These are phyloP conservation scores for Pyrenophora seminiperda DNA, from an alignment of 2,329 filamentous ascomycete genomes.

Conservation along the genomic window DNA sequence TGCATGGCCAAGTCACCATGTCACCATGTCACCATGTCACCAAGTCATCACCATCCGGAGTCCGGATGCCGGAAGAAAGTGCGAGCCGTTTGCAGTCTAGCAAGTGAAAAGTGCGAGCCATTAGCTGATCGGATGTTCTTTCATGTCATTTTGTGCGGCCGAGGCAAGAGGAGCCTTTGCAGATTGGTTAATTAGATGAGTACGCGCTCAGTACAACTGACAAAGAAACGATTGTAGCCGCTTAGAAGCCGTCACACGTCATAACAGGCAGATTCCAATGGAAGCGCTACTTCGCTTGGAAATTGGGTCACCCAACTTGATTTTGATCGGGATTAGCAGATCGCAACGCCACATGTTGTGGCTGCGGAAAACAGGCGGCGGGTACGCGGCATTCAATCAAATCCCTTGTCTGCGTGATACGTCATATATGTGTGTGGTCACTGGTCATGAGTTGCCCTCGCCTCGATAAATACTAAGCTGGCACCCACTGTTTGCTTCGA, in stretches of 20 bases:
- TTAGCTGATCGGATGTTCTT: too few species aligned
- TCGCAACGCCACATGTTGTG: conserved; percentile 16
- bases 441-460: conserved; percentile 28
- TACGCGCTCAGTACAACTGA: too few species aligned
- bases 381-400: conserved; percentile 15
- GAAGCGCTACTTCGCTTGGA: conserved; percentile 1
- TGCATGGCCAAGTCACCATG: too few species aligned
- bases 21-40: too few species aligned
- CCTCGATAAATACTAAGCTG: conserved; percentile 34
- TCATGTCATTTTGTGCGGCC: too few species aligned
- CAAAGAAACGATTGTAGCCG: too few species aligned
- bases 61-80: neutral
- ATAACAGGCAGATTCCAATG: neutral
- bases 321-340: conserved; percentile 9
- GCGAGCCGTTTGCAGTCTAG: too few species aligned
- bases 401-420: conserved; percentile 15
- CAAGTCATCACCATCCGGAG: too few species aligned
- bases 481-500: conserved; percentile 16
- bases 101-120: too few species aligned
- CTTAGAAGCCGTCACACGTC: too few species aligned
- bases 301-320: conserved; percentile 3
- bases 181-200: too few species aligned
- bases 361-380: conserved; percentile 17
- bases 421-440: conserved; percentile 22
- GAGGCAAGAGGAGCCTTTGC: too few species aligned